A percentile compares a stretch with the other conserved stretches of the same genome.
Evolutionary conservation across 225 moss, liverwort and hornwort genomes (phyloP).

Genomic region (Sphagnum contortum): DNA sequence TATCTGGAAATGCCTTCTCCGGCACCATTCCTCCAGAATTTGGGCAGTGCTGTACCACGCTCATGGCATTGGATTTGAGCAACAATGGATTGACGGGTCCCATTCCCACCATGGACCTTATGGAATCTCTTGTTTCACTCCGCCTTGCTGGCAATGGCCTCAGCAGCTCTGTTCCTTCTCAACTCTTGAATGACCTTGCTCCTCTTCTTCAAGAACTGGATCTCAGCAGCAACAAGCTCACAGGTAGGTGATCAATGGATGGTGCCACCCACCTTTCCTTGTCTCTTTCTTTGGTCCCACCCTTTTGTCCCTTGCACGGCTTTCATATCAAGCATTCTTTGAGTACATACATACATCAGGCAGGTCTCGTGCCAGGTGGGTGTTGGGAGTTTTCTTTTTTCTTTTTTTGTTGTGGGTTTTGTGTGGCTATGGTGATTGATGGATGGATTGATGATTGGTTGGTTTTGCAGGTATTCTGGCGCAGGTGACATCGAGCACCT

Average conservation of each 20-base stretch:
- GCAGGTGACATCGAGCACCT: slow-evolving; percentile 37
- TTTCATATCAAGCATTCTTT: too few relatives aligned
- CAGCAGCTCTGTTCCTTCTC: slow-evolving; percentile 26
- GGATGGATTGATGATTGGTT: too few relatives aligned
- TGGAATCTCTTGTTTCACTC: slow-evolving; percentile 29
- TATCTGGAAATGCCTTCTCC: slow-evolving; percentile 32
- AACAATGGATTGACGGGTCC: slow-evolving; percentile 35
- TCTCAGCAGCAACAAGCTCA: slow-evolving; percentile 39
- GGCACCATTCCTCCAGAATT: slow-evolving; percentile 12
- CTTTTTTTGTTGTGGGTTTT: too few relatives aligned
- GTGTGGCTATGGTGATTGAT: too few relatives aligned
- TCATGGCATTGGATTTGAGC: slow-evolving; percentile 33
- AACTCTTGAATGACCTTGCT: slow-evolving; percentile 30
- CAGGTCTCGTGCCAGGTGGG: too few relatives aligned
- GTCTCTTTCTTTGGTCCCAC: too few relatives aligned
- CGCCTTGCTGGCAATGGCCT: slow-evolving; percentile 35
- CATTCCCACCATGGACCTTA: slow-evolving; percentile 39
- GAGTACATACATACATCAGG: too few relatives aligned
- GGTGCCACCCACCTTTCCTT: too few relatives aligned
- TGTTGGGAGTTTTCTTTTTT: too few relatives aligned
- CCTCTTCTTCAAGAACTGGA: slow-evolving; percentile 46
- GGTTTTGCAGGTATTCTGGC: slow-evolving; percentile 29
- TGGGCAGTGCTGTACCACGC: slow-evolving; percentile 20
- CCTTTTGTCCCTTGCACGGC: too few relatives aligned
- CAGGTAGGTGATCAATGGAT: slow-evolving; percentile 10